Base-by-base conservation (phyloP, 495 filamentous ascomycete species). In the Viridothelium virens region DNA sequence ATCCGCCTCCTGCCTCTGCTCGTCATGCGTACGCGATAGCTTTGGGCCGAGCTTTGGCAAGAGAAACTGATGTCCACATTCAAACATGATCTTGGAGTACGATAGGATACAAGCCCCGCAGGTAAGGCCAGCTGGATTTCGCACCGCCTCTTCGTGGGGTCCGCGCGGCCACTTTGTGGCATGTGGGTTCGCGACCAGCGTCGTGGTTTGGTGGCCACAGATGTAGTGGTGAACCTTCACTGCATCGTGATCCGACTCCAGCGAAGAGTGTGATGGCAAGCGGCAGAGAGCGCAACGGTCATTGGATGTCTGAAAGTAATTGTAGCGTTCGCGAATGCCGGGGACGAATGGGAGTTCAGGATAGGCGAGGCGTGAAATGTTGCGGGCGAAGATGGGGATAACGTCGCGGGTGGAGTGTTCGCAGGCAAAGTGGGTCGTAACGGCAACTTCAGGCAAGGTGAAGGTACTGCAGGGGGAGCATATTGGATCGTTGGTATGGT, bases 331-430 rank as follows among this genome's bases (percentile, higher is more conserved):
- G n/a, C 48, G n/a, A n/a, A 53, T 25, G 48, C 48, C n/a, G 9
- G 10, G 48, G 5, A 53, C n/a, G n/a, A 53, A 53, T 53, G 48
- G 48, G n/a, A 53, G 48, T n/a, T 53, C n/a, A n/a, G 48, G 48
- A 53, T 5, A 5, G 11, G 16, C 48, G 5, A 53, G 18, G 16
- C 5, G 16, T 53, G 48, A n/a, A 53, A 53, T 25, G n/a, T 25
- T 11, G 11, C n/a, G 11, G 11, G 48, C 5, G 48, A 25, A 53
- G 11, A 53, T 53, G 1, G 33, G 3, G 18, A 36, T 59, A 14
- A 34, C 36, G 14, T 59, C 53, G 33, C 53, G 3, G 25, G 53
- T 36, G 31, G 53, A 34, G 53, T 36, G 53, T 4, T 3, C 4
- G 31, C 31, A 59, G 18, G 53, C 1, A 9, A 9, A 34, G 53